Percentiles rank a stretch among this genome's conserved stretches.
Conservation (phyloP, 306 rosid species). For the Albizia julibrissin region DNA sequence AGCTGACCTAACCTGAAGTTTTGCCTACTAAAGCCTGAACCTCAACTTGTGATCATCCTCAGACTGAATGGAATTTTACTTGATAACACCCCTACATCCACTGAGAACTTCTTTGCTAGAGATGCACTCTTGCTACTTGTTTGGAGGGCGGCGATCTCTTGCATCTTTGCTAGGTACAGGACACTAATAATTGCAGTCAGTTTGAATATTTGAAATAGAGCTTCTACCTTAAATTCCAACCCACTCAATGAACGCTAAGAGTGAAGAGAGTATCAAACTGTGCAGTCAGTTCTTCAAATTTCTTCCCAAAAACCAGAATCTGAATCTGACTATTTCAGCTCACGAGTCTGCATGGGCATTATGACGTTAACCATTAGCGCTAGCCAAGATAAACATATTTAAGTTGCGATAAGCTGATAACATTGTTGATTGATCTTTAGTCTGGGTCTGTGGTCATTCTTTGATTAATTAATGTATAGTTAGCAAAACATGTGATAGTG, state of each 20-base stretch:
- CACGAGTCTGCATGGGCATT: neutral
- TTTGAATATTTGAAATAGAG: neutral
- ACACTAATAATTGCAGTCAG: neutral
- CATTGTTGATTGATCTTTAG: too few relatives aligned
- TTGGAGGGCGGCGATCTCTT: neutral
- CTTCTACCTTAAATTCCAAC: neutral
- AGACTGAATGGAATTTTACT: neutral
- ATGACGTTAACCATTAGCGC: neutral
- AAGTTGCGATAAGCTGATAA: too few relatives aligned
- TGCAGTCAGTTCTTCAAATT: neutral
- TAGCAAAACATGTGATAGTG: too few relatives aligned
- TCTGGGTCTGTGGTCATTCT: too few relatives aligned
- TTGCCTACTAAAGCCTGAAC: neutral
- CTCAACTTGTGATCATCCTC: neutral
- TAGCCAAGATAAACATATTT: too few relatives aligned
- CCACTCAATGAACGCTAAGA: neutral
- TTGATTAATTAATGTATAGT: too few relatives aligned
- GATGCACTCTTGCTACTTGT: neutral
- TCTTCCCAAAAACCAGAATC: neutral
- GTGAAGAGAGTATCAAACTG: neutral
- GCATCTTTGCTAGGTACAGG: neutral
- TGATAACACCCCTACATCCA: neutral
- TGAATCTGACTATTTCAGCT: neutral
- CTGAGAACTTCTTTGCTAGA: neutral
- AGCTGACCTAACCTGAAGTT: neutral